Conservation (phyloP, 2,329 filamentous ascomycete genomes). For the Metarhizium anisopliae region DNA sequence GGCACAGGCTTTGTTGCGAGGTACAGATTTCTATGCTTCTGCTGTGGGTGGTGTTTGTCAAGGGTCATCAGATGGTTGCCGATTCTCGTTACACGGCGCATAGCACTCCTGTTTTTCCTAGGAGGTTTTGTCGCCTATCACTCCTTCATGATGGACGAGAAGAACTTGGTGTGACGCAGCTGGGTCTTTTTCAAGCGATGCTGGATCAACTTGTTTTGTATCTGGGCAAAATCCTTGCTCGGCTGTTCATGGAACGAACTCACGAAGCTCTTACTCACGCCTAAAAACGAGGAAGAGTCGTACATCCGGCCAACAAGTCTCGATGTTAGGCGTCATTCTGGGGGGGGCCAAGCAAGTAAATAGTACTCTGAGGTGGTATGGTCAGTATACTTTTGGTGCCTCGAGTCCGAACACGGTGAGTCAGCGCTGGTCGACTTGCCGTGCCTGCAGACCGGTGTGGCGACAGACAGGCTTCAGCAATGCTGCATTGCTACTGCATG, state of each 20-base stretch:
- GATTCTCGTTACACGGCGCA: slow-evolving; percentile 1
- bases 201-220: neutral
- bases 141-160: neutral
- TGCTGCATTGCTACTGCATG: slow-evolving; percentile 2
- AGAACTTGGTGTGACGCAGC: neutral
- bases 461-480: neutral
- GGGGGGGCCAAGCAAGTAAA: neutral
- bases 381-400: neutral
- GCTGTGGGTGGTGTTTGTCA: slow-evolving; percentile 2
- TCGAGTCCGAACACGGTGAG: neutral
- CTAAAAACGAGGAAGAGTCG: neutral
- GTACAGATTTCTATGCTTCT: neutral
- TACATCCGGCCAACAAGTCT: neutral
- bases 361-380: neutral
- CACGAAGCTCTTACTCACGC: neutral
- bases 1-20: neutral
- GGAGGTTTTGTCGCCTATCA: neutral
- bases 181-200: neutral
- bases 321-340: neutral
- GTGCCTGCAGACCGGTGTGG: slow-evolving; percentile 7
- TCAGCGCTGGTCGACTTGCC: slow-evolving; percentile 2
- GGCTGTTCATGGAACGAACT: neutral
- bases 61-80: neutral
- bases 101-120: neutral
- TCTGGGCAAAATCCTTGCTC: neutral